Evolutionary conservation across 2,329 filamentous ascomycete species (phyloP), one percentile per base, ranked within the genome.

Genomic region (Verticillium nubilum): DNA sequence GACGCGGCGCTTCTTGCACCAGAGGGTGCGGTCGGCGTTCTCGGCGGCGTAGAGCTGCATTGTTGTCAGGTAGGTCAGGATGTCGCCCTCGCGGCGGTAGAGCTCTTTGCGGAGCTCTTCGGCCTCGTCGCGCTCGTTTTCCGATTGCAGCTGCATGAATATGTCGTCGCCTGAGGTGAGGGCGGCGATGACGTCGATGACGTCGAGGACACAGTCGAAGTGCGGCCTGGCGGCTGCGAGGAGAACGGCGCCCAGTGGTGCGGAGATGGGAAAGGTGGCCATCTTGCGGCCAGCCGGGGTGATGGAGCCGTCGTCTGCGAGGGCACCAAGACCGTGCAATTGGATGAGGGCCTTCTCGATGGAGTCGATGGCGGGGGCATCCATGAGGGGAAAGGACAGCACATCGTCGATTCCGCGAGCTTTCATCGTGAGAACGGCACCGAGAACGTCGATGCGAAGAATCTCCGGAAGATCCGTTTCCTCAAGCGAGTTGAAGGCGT

Each of bases 401-500:
- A 97, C 84, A 68, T 98, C 89, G 27, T 90, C 82, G 13, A 98
- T 87, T 0, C 93, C 92, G 58, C 92, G 85, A 0, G 94, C 92
- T 72, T 97, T 97, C 89, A 99, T 96, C 0, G 91, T 96, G 10
- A 99, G 78, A 1, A 97, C 81, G 0, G 94, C 90, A 33, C 92
- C 89, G 23, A 92, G 85, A 5, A 98, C 83, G 71, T 99, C 94
- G 68, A 91, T 96, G 23, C 95, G 86, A 12, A 97, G 76, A 12
- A 99, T 97, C 71, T 99, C 95, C 0, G 95, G 94, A 0, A 87
- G 83, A 54, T 93, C 93, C 0, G 88, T 83, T 60, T 91, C 85
- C 52, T 89, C 83, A 6, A 97, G 77, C 0, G 78, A 74, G 10
- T 86, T 76, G 71, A 91, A 98, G 2, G 88, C 85, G 4, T 85